Conservation (phyloP, 805 yeast species). For the Schizosaccharomyces lindneri region DNA sequence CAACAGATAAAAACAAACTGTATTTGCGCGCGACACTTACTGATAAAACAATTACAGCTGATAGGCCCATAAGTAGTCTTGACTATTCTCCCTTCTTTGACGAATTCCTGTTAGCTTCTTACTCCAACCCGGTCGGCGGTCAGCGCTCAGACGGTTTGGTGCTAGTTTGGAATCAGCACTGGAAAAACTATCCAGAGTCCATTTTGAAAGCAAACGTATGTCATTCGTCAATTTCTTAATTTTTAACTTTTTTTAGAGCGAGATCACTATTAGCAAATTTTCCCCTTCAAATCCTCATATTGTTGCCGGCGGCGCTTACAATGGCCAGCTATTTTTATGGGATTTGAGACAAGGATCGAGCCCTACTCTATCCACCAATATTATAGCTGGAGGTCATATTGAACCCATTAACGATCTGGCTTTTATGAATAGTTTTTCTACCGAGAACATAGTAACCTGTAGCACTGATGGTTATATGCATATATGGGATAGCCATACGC, state of each 20-base stretch:
- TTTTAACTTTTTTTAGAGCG: not conserved
- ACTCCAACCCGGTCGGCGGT: not conserved
- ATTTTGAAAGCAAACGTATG: not conserved
- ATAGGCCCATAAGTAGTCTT: not conserved
- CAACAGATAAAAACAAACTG: not conserved
- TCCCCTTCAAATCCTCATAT: conserved; percentile 18
- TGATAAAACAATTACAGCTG: not conserved
- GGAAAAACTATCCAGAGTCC: not conserved
- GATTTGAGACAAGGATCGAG: conserved; percentile 16
- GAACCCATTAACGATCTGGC: conserved; percentile 14
- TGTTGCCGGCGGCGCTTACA: conserved; percentile 23
- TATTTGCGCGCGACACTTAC: not conserved
- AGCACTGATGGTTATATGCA: conserved; percentile 91
- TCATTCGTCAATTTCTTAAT: not conserved
- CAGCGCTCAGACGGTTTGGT: not conserved
- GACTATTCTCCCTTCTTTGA: not conserved
- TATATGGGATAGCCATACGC: conserved; percentile 55
- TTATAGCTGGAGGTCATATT: conserved; percentile 14
- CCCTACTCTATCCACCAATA: conserved; percentile 15
- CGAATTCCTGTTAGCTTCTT: not conserved
- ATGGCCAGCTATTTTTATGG: conserved; percentile 30
- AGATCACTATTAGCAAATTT: not conserved
- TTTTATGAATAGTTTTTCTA: conserved; percentile 11
- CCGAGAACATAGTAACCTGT: conserved; percentile 42
- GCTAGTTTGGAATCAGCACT: not conserved